Evolutionary conservation across 306 rosid genomes (phyloP).

Genomic region (Quercus alba): DNA sequence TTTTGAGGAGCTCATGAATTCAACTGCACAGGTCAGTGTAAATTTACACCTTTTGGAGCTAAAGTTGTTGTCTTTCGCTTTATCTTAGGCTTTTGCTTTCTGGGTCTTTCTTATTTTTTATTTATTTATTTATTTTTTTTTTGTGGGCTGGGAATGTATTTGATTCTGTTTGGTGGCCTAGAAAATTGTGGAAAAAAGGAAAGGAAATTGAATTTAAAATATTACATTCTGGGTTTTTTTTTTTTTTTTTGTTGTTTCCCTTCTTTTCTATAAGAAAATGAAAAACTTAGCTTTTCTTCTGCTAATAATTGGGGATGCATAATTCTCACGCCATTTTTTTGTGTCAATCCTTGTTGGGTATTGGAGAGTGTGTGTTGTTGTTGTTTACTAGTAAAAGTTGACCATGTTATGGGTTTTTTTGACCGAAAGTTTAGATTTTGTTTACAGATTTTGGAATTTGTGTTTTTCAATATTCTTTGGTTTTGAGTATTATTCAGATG

Average conservation of each 20-base stretch:
- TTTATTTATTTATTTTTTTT: background rate
- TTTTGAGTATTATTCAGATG: background rate
- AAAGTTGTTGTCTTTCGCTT: background rate
- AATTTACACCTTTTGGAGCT: background rate
- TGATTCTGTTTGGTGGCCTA: background rate
- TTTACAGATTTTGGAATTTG: background rate
- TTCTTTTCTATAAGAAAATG: background rate
- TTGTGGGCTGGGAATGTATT: background rate
- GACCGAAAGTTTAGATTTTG: background rate
- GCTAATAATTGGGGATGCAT: background rate
- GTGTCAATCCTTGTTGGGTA: background rate
- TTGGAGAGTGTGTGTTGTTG: background rate
- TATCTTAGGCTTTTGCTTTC: conserved; percentile 2
- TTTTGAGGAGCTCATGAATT: conserved; percentile 18
- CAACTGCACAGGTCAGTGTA: conserved; percentile 18
- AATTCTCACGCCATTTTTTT: background rate
- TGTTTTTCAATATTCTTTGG: background rate
- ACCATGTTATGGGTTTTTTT: background rate
- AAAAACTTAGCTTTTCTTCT: background rate
- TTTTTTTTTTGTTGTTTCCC: background rate
- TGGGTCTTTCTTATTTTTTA: too few relatives aligned
- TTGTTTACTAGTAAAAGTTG: background rate
- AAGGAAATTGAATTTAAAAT: background rate
- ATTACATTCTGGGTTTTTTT: background rate
- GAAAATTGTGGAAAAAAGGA: conserved; percentile 12